Evolutionary conservation across 495 filamentous ascomycete species (phyloP), one percentile per base, ranked within the genome.

Genomic region (Lentithecium fluviatile): DNA sequence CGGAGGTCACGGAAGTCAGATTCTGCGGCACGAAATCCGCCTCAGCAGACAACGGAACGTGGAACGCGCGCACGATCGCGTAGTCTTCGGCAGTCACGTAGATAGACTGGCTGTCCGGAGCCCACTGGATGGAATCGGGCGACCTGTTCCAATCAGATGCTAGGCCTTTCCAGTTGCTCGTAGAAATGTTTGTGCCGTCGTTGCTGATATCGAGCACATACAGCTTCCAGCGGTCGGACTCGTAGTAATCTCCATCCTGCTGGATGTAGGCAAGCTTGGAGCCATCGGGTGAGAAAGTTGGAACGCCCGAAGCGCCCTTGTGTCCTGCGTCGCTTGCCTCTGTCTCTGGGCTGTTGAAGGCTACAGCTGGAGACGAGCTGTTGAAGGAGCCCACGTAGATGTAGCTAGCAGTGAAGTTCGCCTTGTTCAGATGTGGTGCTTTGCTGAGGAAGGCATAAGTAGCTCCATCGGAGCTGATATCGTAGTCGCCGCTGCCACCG

Each of bases 191-290:
- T 7, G 36, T 19, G 15, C 37, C 32, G 11, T 46, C 49, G 21
- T 32, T 36, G 23, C 29, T 23, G 19, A 62, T 42, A 52, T 54
- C 53, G 3, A 53, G 6, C 37, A 95, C 75, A 50, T 96, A 72
- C 3, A 95, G 81, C 3, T 88, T 79, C 45, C 89, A 86, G 70
- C 89, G 88, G 76, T 96, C 92, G 12, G 86, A 87, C 75, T 97
- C 92, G 68, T 97, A 96, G 37, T 58, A 62, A 37, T 54, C 45
- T 12, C 88, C 89, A 64, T 86, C 84, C 63, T 83, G 77, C 36
- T 87, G 81, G 23, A 89, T 80, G 58, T 95, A 91, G n/a, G 85
- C 91, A 12, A 93, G 82, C 46, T 80, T 81, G 45, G 78, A 80
- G 0, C 88, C 87, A 65, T 87, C 82, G 13, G 87, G 85, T 2